Conservation (phyloP, 2,329 filamentous ascomycete species). For the Emergomyces pasteurianus region DNA sequence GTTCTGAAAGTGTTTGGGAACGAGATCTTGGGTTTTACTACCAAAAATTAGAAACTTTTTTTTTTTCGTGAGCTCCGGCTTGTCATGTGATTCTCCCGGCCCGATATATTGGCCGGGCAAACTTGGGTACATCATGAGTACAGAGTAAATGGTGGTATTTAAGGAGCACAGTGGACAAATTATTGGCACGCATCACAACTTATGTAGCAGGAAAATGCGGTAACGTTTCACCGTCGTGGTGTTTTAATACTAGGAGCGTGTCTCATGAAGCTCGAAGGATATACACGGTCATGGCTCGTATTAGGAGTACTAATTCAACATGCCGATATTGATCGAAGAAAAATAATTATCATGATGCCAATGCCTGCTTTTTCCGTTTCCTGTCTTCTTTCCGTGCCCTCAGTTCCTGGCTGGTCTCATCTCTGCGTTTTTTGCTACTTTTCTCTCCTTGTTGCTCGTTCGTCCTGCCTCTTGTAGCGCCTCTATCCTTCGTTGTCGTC, state of each 20-base stretch:
- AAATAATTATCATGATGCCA: constrained; percentile 4
- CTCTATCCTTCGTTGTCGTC: not conserved
- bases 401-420: constrained; percentile 24
- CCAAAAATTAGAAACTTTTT: not conserved
- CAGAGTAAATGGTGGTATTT: too few species aligned
- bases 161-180: not conserved
- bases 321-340: not conserved
- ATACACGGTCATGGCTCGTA: not conserved
- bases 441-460: constrained; percentile 3
- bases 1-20: not conserved
- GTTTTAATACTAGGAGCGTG: not conserved
- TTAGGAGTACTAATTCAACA: not conserved
- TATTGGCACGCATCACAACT: not conserved
- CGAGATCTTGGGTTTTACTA: not conserved
- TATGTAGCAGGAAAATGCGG: not conserved
- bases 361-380: constrained; percentile 25
- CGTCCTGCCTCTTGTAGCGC: not conserved
- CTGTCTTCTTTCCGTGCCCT: constrained; percentile 23
- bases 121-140: not conserved
- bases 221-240: not conserved
- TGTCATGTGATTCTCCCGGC: not conserved
- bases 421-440: constrained; percentile 25
- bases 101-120: not conserved
- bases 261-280: not conserved
- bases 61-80: not conserved